Evolutionary conservation across 495 filamentous ascomycete genomes (phyloP), one percentile per base, ranked within the genome.

Genomic region (Lichenothelia convexa): DNA sequence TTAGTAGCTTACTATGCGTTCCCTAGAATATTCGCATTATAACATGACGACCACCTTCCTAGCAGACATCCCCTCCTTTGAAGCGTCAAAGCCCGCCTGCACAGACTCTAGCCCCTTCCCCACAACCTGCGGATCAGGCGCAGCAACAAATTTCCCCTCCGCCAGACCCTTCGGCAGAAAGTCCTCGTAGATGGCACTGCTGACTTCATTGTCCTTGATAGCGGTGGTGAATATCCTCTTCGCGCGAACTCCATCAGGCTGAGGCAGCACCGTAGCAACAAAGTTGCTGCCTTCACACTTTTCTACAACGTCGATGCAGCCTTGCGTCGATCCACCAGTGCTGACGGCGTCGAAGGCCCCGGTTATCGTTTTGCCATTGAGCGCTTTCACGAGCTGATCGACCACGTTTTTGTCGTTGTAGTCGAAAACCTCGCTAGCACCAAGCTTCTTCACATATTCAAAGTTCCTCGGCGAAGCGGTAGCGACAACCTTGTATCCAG

Each of bases 121-220:
- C 22, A 64, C 50, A 12, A 59, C 40, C 2, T 34, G 39, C 19
- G 60, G 52, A 23, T 39, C 34, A 15, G 61, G 60, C 36, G 56
- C 36, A 18, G 46, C 52, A 47, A 53, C 47, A 8, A 64, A 34
- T 43, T 51, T 52, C 29, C 61, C 61, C 18, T 29, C 32, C 39
- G 54, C 34, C 40, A 64, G 38, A 22, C 58, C 61, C 16, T 49
- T 38, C 26, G 56, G 53, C 6, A 63, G 41, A 34, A 45, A 65
- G n/a, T 65, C 51, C 36, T 39, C 46, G 50, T 54, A 68, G 21
- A 65, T 45, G 0, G 57, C 53, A 7, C 50, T 53, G 6, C 54
- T 52, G 30, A 59, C 43, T 35, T 65, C 62, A 24, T 61, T 55
- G 21, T 61, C 55, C 59, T 61, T 56, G 13, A 58, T 51, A 45